These are phyloP conservation scores for Podochytrium sp. DNA, from an alignment of 192 early-diverging fungal species.

Conservation along the genomic window DNA sequence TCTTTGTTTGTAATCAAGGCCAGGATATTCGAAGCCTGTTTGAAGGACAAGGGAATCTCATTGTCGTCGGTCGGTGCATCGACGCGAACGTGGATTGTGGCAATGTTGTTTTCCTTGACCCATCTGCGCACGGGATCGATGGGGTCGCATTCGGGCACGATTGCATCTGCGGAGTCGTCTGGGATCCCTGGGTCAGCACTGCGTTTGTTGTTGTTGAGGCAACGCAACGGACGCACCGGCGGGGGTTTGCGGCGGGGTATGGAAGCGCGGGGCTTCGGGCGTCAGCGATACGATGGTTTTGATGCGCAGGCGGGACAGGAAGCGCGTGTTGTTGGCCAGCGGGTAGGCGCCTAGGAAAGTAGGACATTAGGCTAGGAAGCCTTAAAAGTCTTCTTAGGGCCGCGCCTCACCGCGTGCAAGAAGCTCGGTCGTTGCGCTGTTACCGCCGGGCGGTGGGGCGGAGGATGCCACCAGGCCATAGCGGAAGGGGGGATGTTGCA, in stretches of 20 bases:
- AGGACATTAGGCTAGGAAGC: neutral
- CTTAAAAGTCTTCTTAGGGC: neutral
- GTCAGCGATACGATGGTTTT: slow-evolving; percentile 86
- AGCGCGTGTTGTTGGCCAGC: slow-evolving; percentile 81
- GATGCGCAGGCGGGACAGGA: slow-evolving; percentile 71
- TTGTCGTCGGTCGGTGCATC: slow-evolving; percentile 80
- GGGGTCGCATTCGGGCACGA: neutral
- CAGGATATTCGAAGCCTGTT: slow-evolving; percentile 61
- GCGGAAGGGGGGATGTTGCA: slow-evolving; percentile 16
- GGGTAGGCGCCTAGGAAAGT: slow-evolving; percentile 74
- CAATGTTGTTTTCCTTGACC: slow-evolving; percentile 58
- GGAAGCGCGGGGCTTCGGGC: slow-evolving; percentile 68
- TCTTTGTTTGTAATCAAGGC: slow-evolving; percentile 75
- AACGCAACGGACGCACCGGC: neutral
- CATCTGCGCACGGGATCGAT: slow-evolving; percentile 16
- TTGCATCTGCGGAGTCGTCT: neutral
- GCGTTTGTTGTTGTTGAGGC: neutral
- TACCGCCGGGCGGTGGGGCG: neutral
- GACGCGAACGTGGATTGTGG: slow-evolving; percentile 69
- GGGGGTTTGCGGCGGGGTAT: slow-evolving; percentile 43
- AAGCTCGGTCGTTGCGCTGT: neutral
- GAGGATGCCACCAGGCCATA: slow-evolving; percentile 10
- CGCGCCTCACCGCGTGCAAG: neutral
- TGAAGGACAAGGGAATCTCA: slow-evolving; percentile 82
- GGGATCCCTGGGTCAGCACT: slow-evolving; percentile 43